Evolutionary conservation across 768 basidiomycete species (phyloP).

Genomic region (Suillus paluster): DNA sequence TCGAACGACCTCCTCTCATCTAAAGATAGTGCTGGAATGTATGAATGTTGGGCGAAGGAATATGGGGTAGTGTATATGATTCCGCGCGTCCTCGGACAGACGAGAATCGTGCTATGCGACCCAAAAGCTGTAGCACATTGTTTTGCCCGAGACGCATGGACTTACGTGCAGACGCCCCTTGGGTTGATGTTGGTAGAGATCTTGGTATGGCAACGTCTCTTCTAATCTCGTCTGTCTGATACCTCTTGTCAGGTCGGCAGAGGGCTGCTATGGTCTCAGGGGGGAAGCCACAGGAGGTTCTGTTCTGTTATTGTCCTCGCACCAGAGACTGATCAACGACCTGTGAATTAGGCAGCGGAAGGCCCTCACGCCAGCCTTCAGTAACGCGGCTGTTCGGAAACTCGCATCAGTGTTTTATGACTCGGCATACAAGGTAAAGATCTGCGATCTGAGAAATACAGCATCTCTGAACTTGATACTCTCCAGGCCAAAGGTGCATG

Average conservation of each 20-base stretch:
- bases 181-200: conserved; percentile 39
- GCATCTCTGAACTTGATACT: neutral
- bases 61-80: conserved; percentile 50
- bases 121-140: conserved; percentile 55
- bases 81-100: conserved; percentile 41
- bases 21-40: conserved; percentile 38
- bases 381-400: conserved; percentile 25
- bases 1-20: conserved; percentile 29
- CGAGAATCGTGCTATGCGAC: conserved; percentile 43
- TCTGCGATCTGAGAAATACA: neutral
- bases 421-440: conserved; percentile 31
- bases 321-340: conserved; percentile 25
- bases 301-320: neutral
- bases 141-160: conserved; percentile 51
- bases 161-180: conserved; percentile 45
- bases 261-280: conserved; percentile 37
- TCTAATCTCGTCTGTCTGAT: neutral
- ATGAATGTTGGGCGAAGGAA: conserved; percentile 47
- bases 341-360: conserved; percentile 26
- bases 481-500: conserved; percentile 30
- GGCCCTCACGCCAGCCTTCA: conserved; percentile 31
- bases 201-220: conserved; percentile 23
- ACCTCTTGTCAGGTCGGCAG: conserved; percentile 25
- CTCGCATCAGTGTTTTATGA: conserved; percentile 30
- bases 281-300: conserved; percentile 52